Conservation (phyloP, 768 basidiomycete species). For the Lentinula raphanica region DNA sequence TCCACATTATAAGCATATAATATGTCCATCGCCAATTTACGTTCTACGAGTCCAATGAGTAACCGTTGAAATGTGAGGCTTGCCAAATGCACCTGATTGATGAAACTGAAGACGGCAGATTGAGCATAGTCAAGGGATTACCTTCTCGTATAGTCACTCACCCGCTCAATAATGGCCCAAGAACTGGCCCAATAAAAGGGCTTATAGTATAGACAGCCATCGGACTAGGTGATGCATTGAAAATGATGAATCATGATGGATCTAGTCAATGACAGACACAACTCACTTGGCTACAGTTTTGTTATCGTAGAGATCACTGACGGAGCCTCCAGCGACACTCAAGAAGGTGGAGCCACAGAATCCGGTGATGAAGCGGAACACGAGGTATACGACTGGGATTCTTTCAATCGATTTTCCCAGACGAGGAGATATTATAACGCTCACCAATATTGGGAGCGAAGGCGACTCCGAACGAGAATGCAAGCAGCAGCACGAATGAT, state of each 20-base stretch:
- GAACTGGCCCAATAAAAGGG: conserved; percentile 46
- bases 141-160: conserved; percentile 23
- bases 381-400: conserved; percentile 49
- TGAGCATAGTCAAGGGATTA: background rate
- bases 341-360: conserved; percentile 51
- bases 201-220: conserved; percentile 46
- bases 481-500: conserved; percentile 57
- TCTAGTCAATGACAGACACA: background rate
- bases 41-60: conserved; percentile 30
- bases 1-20: conserved; percentile 67
- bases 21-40: conserved; percentile 75
- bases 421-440: conserved; percentile 13
- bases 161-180: conserved; percentile 59
- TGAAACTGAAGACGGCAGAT: conserved; percentile 46
- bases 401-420: background rate
- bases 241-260: background rate
- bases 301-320: conserved; percentile 54
- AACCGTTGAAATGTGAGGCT: background rate
- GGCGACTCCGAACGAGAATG: conserved; percentile 66
- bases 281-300: conserved; percentile 55
- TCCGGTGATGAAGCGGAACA: conserved; percentile 53
- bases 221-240: background rate
- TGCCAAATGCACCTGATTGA: conserved; percentile 61
- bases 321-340: conserved; percentile 52
- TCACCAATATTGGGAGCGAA: conserved; percentile 64